Evolutionary conservation across 805 yeast species (phyloP).

Genomic region (Wickerhamia fluorescens): DNA sequence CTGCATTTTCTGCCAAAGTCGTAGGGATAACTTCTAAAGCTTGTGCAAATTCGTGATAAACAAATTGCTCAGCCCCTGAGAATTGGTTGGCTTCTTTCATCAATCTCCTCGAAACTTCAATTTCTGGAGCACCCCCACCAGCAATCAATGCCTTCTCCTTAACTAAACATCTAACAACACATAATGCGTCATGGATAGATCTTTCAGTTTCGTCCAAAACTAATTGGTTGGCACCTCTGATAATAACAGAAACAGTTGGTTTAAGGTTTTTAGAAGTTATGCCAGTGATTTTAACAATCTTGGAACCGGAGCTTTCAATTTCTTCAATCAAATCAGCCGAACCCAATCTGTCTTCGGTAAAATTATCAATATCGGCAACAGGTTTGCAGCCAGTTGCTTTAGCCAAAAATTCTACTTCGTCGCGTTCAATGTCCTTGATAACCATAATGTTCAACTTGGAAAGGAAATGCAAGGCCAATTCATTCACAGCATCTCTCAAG

Average conservation of each 20-base stretch:
- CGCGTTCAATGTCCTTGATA: slow-evolving; percentile 91
- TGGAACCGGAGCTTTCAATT: slow-evolving; percentile 81
- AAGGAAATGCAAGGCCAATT: slow-evolving; percentile 87
- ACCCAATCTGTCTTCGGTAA: slow-evolving; percentile 90
- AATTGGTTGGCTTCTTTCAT: slow-evolving; percentile 63
- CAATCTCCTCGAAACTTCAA: slow-evolving; percentile 74
- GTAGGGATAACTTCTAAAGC: slow-evolving; percentile 92
- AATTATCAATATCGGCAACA: slow-evolving; percentile 89
- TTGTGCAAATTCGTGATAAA: slow-evolving; percentile 86
- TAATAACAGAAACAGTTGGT: slow-evolving; percentile 80
- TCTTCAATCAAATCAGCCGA: slow-evolving; percentile 90
- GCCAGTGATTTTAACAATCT: slow-evolving; percentile 81
- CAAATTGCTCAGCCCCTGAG: slow-evolving; percentile 83
- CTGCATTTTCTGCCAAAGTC: slow-evolving; percentile 92
- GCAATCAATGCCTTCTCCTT: slow-evolving; percentile 87
- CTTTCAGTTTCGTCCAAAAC: slow-evolving; percentile 95
- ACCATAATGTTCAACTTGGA: slow-evolving; percentile 92
- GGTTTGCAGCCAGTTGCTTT: slow-evolving; percentile 91
- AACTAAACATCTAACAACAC: slow-evolving; percentile 85
- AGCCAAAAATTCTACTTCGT: slow-evolving; percentile 85
- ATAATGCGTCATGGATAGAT: slow-evolving; percentile 93
- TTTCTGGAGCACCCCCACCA: slow-evolving; percentile 98
- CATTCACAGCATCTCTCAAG: slow-evolving; percentile 90
- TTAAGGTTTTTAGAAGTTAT: slow-evolving; percentile 45
- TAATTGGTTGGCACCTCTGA: slow-evolving; percentile 90